A percentile compares a stretch with the other conserved stretches of the same genome.
phyloP scores from a whole-genome alignment of 1,284 basidiomycete genomes.

The Naganishia albida region DNA sequence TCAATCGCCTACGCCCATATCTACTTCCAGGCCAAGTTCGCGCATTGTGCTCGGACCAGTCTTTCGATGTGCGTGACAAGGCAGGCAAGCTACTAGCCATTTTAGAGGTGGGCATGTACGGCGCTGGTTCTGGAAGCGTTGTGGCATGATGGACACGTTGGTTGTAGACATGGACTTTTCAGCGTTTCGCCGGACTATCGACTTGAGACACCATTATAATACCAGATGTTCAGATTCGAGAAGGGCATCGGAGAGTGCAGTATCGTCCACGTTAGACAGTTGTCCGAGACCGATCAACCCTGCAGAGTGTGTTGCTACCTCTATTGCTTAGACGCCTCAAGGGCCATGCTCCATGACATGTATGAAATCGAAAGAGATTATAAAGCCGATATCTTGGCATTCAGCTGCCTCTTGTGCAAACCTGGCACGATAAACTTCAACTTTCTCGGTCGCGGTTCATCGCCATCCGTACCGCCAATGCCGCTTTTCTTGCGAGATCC shows the following conservation, averaged over 20 bases:
- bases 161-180: too few species aligned
- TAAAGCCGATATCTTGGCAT: slow-evolving; percentile 6
- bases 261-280: too few species aligned
- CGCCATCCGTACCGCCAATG: not conserved
- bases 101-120: slow-evolving; percentile 15
- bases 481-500: not conserved
- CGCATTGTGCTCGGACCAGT: slow-evolving; percentile 25
- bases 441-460: slow-evolving; percentile 4
- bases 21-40: slow-evolving; percentile 25
- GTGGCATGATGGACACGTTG: not conserved
- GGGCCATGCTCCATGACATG: too few species aligned
- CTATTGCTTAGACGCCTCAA: not conserved
- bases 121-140: not conserved
- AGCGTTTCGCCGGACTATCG: too few species aligned
- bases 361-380: not conserved
- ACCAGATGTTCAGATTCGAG: too few species aligned
- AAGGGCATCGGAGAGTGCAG: too few species aligned
- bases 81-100: slow-evolving; percentile 29
- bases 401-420: slow-evolving; percentile 14
- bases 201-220: too few species aligned
- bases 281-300: not conserved
- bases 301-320: not conserved
- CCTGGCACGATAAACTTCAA: slow-evolving; percentile 17
- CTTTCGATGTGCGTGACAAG: slow-evolving; percentile 35
- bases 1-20: slow-evolving; percentile 29